Evolutionary conservation across 768 basidiomycete genomes (phyloP).

Genomic region (Amanita brunnescens): DNA sequence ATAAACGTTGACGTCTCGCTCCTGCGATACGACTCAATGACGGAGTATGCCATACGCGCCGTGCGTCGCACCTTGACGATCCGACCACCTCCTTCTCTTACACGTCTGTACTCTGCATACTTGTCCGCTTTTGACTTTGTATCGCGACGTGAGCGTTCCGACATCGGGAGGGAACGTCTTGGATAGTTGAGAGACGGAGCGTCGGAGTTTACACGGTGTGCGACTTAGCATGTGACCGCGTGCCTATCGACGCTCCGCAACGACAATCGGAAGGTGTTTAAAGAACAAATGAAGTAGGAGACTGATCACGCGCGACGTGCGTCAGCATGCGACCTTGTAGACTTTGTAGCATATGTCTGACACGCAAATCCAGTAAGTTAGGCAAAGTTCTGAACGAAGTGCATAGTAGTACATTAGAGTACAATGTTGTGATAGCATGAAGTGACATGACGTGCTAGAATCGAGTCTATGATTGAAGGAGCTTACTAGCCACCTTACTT

Average conservation of each 20-base stretch:
- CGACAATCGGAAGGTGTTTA: too few relatives aligned
- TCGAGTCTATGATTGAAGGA: slow-evolving; percentile 30
- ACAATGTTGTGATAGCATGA: slow-evolving; percentile 69
- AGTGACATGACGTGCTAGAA: slow-evolving; percentile 64
- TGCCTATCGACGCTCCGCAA: too few relatives aligned
- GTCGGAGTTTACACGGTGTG: too few relatives aligned
- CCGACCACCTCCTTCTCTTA: slow-evolving; percentile 50
- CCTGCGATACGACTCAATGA: slow-evolving; percentile 17
- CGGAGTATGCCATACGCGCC: background rate
- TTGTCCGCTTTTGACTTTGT: slow-evolving; percentile 34
- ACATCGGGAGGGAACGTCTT: too few relatives aligned
- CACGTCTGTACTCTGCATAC: slow-evolving; percentile 51
- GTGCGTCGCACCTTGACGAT: slow-evolving; percentile 42
- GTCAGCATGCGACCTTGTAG: too few relatives aligned
- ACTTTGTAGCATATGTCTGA: slow-evolving; percentile 83
- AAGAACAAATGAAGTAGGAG: too few relatives aligned
- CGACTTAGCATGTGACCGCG: too few relatives aligned
- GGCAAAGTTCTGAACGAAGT: background rate
- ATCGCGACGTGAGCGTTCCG: slow-evolving; percentile 33
- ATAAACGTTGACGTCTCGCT: slow-evolving; percentile 65
- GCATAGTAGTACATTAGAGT: too few relatives aligned
- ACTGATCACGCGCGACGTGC: too few relatives aligned
- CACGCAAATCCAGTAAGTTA: slow-evolving; percentile 54
- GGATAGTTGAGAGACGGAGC: too few relatives aligned
- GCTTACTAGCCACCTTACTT: slow-evolving; percentile 32